These are phyloP conservation scores for Tylopilus felleus DNA, from an alignment of 768 basidiomycete genomes.

Conservation along the genomic window DNA sequence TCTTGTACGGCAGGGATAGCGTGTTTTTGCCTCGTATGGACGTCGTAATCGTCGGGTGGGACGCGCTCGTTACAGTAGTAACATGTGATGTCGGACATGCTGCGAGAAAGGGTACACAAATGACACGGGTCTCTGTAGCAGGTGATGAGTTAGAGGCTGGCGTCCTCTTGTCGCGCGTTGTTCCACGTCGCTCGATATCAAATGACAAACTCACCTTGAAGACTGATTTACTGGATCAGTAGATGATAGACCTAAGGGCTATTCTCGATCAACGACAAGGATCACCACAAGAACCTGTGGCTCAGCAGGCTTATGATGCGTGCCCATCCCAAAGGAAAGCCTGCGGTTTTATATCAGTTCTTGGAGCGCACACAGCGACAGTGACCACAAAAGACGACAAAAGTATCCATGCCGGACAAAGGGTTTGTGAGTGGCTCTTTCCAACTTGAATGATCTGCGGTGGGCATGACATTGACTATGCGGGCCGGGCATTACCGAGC, in stretches of 20 bases:
- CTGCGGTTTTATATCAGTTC: background rate
- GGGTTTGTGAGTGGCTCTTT: no score
- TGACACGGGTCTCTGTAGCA: no score
- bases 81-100: constrained; percentile 15
- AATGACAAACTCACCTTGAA: background rate
- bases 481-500: constrained; percentile 17
- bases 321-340: constrained; percentile 6
- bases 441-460: no score
- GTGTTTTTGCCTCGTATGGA: constrained; percentile 15
- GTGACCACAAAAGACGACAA: background rate
- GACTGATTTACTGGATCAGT: background rate
- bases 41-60: constrained; percentile 2
- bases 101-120: no score
- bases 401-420: constrained; percentile 2
- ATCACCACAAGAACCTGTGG: background rate
- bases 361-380: no score
- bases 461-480: background rate
- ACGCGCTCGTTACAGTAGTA: constrained; percentile 10
- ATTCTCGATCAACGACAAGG: no score
- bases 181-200: no score
- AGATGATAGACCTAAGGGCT: no score
- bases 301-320: background rate
- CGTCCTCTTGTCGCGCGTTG: no score
- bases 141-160: no score
- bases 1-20: constrained; percentile 8